Conservation (phyloP, 2,329 filamentous ascomycete species). For the Pyrenochaeta sp. region DNA sequence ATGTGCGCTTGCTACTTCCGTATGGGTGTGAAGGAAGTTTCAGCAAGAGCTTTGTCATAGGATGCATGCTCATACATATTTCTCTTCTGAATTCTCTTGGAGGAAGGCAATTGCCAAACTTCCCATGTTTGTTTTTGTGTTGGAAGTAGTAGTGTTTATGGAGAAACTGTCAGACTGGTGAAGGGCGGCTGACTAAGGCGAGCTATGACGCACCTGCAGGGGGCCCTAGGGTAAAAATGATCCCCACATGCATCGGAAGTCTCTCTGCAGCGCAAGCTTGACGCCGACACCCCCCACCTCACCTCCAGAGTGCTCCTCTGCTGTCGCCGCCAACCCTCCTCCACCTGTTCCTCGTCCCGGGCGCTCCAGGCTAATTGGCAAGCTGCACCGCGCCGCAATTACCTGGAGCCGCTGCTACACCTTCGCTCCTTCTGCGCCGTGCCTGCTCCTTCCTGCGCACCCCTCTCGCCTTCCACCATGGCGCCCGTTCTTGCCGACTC, state of each 20-base stretch:
- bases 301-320: no score
- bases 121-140: no score
- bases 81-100: no score
- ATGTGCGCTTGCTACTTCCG: no score
- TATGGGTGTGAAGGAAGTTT: no score
- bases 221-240: constrained; percentile 11
- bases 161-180: neutral
- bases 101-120: no score
- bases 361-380: constrained; percentile 55
- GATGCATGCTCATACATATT: no score
- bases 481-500: constrained; percentile 34
- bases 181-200: constrained; percentile 7
- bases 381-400: constrained; percentile 40
- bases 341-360: constrained; percentile 21
- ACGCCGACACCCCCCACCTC: constrained; percentile 21
- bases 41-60: no score
- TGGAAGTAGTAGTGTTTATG: neutral
- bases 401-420: constrained; percentile 50
- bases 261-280: constrained; percentile 11
- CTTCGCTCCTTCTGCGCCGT: constrained; percentile 6
- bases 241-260: constrained; percentile 18
- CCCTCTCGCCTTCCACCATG: constrained; percentile 27
- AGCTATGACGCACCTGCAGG: constrained; percentile 10
- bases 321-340: constrained; percentile 17
- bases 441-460: constrained; percentile 2